Percentiles rank a stretch among this genome's conserved stretches.
These are phyloP conservation scores for Escallonia rubra DNA, from an alignment of 129 eudicot genomes.

Conservation along the genomic window DNA sequence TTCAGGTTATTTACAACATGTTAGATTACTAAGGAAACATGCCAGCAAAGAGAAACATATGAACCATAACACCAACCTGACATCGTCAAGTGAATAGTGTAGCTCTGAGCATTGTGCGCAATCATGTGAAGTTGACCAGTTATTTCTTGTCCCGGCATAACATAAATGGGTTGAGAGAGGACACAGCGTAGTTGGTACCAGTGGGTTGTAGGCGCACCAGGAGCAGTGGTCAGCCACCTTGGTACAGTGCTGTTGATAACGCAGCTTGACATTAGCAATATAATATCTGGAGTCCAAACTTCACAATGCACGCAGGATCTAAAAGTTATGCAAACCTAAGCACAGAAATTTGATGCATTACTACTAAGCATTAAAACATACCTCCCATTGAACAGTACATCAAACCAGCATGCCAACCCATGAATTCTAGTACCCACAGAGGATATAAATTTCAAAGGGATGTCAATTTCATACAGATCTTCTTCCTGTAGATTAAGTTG, in stretches of 20 bases:
- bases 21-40: conserved; percentile 2
- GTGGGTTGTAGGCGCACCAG: conserved; percentile 98
- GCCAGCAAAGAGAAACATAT: neutral
- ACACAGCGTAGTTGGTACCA: conserved; percentile 99
- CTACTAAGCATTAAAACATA: conserved; percentile 8
- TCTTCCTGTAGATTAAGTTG: conserved; percentile 60
- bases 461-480: conserved; percentile 75
- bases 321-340: neutral
- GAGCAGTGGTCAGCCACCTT: conserved; percentile 99
- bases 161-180: conserved; percentile 81
- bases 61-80: conserved; percentile 55
- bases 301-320: neutral
- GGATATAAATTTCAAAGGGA: conserved; percentile 71
- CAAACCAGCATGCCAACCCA: conserved; percentile 98
- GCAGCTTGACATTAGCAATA: neutral
- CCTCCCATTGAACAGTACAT: conserved; percentile 95
- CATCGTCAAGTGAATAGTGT: conserved; percentile 76
- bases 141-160: conserved; percentile 98
- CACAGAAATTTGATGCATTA: neutral
- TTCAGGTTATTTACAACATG: conserved; percentile 12
- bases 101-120: conserved; percentile 95
- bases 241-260: conserved; percentile 60
- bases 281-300: neutral
- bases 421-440: conserved; percentile 87
- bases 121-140: conserved; percentile 85